phyloP scores from a whole-genome alignment of 2,329 filamentous ascomycete genomes.

The Aspergillus pseudoglaucus region DNA sequence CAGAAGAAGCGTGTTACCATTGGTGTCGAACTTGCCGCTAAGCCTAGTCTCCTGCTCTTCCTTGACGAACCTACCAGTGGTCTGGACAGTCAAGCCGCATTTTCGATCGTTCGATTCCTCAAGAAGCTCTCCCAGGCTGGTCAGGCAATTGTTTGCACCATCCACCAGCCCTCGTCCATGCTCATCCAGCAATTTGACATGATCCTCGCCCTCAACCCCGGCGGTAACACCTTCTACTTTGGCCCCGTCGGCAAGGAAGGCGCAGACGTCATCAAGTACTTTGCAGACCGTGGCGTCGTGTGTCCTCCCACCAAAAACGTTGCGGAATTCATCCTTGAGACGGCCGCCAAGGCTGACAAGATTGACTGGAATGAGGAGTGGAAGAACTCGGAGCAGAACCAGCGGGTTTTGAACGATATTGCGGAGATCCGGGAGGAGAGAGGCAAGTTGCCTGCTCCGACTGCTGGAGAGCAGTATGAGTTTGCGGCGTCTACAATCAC shows the following conservation, averaged over 20 bases:
- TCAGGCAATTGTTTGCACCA: constrained; percentile 67
- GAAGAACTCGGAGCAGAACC: constrained; percentile 58
- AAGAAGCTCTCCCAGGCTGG: constrained; percentile 61
- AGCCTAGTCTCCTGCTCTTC: constrained; percentile 62
- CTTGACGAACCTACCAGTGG: constrained; percentile 67
- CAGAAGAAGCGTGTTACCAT: constrained; percentile 68
- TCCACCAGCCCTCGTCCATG: constrained; percentile 64
- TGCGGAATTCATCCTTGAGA: constrained; percentile 61
- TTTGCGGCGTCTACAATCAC: constrained; percentile 60
- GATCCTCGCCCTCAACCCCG: constrained; percentile 62
- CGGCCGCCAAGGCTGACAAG: constrained; percentile 51
- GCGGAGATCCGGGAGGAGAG: constrained; percentile 55
- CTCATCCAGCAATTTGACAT: constrained; percentile 68
- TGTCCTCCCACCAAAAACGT: constrained; percentile 63
- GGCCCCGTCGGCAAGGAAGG: constrained; percentile 65
- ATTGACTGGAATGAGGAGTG: constrained; percentile 73
- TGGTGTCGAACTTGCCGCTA: constrained; percentile 65
- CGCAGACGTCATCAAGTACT: constrained; percentile 60
- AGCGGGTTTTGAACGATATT: constrained; percentile 58
- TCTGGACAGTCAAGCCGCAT: constrained; percentile 63
- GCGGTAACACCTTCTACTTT: constrained; percentile 68
- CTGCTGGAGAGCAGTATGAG: constrained; percentile 42
- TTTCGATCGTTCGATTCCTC: constrained; percentile 61
- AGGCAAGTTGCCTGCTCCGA: constrained; percentile 41
- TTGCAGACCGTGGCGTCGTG: constrained; percentile 57